A percentile compares a stretch with the other conserved stretches of the same genome.
phyloP scores from a whole-genome alignment of 1,284 basidiomycete genomes.

The Malassezia sp. region DNA sequence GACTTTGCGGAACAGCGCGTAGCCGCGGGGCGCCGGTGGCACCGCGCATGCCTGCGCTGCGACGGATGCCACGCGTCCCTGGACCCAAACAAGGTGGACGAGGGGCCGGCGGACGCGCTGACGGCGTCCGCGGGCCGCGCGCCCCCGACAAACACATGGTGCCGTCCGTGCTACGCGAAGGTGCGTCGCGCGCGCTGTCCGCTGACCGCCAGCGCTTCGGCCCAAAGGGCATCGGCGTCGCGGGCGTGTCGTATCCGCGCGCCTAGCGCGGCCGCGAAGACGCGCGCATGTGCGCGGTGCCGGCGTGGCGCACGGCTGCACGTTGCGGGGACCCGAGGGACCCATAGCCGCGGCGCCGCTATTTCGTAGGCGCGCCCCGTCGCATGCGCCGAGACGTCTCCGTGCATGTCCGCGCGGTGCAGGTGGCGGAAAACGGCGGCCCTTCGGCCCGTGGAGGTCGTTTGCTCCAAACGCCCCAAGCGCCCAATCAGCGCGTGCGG shows the following conservation, averaged over 20 bases:
- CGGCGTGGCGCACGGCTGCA: not conserved
- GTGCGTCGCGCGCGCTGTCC: not conserved
- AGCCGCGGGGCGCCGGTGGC: constrained; percentile 39
- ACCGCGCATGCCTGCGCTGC: constrained; percentile 39
- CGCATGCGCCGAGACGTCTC: too few species aligned
- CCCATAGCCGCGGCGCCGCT: too few species aligned
- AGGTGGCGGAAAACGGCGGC: too few species aligned
- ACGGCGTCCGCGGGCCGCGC: constrained; percentile 7
- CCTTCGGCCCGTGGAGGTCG: too few species aligned
- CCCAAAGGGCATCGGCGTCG: constrained; percentile 20
- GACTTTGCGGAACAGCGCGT: constrained; percentile 44
- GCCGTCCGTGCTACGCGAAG: constrained; percentile 40
- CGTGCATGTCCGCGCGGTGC: too few species aligned
- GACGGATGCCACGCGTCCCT: constrained; percentile 38
- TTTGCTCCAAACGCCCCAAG: too few species aligned
- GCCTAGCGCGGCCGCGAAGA: not conserved
- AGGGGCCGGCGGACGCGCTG: constrained; percentile 26
- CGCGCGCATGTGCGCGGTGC: not conserved
- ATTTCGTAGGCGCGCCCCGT: too few species aligned
- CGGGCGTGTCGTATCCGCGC: constrained; percentile 18
- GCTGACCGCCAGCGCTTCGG: constrained; percentile 17
- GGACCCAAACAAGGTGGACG: constrained; percentile 36
- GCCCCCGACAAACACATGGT: constrained; percentile 33
- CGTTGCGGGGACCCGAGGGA: too few species aligned
- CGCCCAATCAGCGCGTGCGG: too few species aligned